These are phyloP conservation scores for Fulvia fulva DNA, from an alignment of 2,329 filamentous ascomycete genomes.

Conservation along the genomic window DNA sequence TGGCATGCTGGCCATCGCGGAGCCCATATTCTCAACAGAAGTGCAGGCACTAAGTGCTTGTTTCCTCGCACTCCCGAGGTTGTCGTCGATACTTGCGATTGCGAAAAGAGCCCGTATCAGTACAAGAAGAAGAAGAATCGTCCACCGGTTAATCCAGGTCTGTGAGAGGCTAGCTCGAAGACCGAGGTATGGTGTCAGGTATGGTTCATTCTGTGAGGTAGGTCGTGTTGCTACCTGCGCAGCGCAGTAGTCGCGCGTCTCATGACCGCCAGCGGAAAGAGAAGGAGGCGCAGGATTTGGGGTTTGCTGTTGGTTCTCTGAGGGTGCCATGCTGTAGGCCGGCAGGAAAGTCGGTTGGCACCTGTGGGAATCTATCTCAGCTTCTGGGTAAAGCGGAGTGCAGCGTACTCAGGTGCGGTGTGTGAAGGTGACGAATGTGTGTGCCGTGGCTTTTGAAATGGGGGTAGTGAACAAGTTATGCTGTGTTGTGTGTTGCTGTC, in stretches of 20 bases:
- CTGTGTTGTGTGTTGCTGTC: slow-evolving; percentile 2
- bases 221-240: slow-evolving; percentile 54
- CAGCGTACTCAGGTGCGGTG: background rate
- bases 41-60: slow-evolving; percentile 87
- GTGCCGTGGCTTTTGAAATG: background rate
- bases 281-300: slow-evolving; percentile 55
- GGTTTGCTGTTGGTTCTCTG: slow-evolving; percentile 51
- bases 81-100: slow-evolving; percentile 65
- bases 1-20: slow-evolving; percentile 96
- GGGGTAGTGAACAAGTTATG: background rate
- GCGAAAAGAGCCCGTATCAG: slow-evolving; percentile 77
- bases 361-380: slow-evolving; percentile 18
- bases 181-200: slow-evolving; percentile 86
- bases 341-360: slow-evolving; percentile 26
- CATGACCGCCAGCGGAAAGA: slow-evolving; percentile 59
- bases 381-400: background rate
- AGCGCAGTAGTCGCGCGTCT: slow-evolving; percentile 59
- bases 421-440: background rate
- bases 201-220: slow-evolving; percentile 60
- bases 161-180: slow-evolving; percentile 86
- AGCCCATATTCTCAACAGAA: slow-evolving; percentile 87
- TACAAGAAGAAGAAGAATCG: slow-evolving; percentile 79
- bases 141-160: slow-evolving; percentile 98
- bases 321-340: slow-evolving; percentile 43
- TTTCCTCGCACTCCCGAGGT: slow-evolving; percentile 69